Conservation (phyloP, 2,329 filamentous ascomycete species). For the Periconia sp. region DNA sequence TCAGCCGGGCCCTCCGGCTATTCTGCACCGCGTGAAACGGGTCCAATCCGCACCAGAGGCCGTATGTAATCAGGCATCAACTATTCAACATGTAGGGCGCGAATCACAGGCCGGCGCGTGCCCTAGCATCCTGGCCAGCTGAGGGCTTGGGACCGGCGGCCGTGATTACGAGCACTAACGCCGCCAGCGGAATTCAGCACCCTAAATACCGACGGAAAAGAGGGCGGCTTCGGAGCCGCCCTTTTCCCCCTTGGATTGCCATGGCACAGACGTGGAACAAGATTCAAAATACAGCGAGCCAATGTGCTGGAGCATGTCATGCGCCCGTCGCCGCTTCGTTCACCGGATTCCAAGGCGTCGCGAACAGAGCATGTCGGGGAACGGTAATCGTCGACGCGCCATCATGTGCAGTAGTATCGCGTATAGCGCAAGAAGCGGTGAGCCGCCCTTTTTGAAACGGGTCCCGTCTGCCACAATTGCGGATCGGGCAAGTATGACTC, state of each 20-base stretch:
- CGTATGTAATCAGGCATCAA: constrained; percentile 17
- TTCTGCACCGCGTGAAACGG: no score
- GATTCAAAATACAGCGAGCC: no score
- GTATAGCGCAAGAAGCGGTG: constrained; percentile 19
- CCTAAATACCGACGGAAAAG: constrained; percentile 25
- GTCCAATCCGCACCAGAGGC: no score
- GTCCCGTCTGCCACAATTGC: constrained; percentile 12
- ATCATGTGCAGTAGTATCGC: no score
- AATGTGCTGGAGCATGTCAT: no score
- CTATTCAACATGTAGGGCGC: constrained; percentile 29
- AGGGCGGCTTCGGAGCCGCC: constrained; percentile 36
- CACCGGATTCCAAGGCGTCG: no score
- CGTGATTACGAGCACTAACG: constrained; percentile 31
- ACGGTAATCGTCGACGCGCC: no score
- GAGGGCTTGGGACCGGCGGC: constrained; percentile 28
- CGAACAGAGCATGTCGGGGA: no score
- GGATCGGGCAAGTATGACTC: constrained; percentile 18
- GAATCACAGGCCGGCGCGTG: constrained; percentile 20
- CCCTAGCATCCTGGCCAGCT: constrained; percentile 24
- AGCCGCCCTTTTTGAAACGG: constrained; percentile 15
- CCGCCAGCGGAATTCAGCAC: constrained; percentile 25
- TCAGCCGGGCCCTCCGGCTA: constrained; percentile 4
- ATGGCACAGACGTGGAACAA: no score
- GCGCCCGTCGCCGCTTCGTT: constrained; percentile 1
- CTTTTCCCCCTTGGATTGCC: constrained; percentile 23